These are phyloP conservation scores for Kodamaea restingae DNA, from an alignment of 805 yeast genomes.

Conservation along the genomic window DNA sequence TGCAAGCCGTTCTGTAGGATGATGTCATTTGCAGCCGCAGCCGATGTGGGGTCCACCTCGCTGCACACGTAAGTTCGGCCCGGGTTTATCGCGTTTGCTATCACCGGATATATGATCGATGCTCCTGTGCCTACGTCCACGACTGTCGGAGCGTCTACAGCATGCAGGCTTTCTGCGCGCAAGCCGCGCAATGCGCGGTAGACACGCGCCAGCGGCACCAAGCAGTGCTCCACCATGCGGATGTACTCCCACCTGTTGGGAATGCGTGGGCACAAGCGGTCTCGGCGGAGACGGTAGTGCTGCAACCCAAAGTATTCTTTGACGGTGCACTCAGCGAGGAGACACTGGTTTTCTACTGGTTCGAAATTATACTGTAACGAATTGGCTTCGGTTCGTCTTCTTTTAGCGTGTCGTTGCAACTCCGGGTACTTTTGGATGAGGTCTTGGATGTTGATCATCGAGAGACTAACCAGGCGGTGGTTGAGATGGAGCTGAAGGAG, in stretches of 20 bases:
- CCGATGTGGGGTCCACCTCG: conserved; percentile 15
- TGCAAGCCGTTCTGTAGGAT: conserved; percentile 2
- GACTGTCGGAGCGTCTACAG: neutral
- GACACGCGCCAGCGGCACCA: conserved; percentile 10
- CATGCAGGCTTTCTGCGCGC: no score
- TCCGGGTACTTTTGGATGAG: conserved; percentile 6
- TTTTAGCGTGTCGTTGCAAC: conserved; percentile 6
- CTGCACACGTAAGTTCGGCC: conserved; percentile 13
- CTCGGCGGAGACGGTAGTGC: conserved; percentile 11
- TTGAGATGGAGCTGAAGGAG: no score
- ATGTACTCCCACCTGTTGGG: conserved; percentile 18
- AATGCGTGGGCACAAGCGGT: conserved; percentile 17
- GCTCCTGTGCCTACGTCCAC: conserved; percentile 22
- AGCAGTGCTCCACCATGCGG: conserved; percentile 13
- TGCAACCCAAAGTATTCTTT: conserved; percentile 11
- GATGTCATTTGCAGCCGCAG: conserved; percentile 9
- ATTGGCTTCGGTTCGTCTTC: no score
- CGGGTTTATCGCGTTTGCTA: conserved; percentile 9
- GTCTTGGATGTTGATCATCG: neutral
- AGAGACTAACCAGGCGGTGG: no score
- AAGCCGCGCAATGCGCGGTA: no score
- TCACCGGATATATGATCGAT: conserved; percentile 16
- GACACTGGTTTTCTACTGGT: conserved; percentile 13
- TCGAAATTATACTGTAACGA: conserved; percentile 13
- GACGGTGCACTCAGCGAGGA: conserved; percentile 14